Conservation (phyloP, 208 protist species). For the Leishmania tarentolae region DNA sequence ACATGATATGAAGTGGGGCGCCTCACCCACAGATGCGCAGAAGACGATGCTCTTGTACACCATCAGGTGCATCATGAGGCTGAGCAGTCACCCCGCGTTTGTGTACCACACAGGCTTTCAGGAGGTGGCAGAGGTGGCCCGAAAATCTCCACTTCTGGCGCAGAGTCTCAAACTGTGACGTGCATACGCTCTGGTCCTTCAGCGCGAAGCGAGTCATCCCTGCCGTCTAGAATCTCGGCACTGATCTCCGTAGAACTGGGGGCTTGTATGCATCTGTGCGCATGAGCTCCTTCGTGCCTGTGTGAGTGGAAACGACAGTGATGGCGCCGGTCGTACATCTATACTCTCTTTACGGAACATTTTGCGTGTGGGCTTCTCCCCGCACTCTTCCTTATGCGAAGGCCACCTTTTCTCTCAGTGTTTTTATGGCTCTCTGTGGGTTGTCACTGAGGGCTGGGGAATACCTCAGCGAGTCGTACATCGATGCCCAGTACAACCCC, state of each 20-base stretch:
- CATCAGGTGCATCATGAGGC: conserved; percentile 44
- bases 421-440: not conserved
- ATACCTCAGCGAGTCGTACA: not conserved
- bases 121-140: conserved; percentile 33
- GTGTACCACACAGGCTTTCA: conserved; percentile 45
- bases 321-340: not conserved
- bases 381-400: not conserved
- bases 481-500: not conserved
- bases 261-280: no score
- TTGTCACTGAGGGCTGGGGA: not conserved
- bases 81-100: conserved; percentile 36
- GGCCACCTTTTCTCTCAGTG: not conserved
- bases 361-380: not conserved
- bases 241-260: not conserved
- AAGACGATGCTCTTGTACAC: conserved; percentile 36
- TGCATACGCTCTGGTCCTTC: not conserved
- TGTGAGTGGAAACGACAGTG: not conserved
- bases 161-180: conserved; percentile 30
- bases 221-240: not conserved
- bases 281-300: not conserved
- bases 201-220: not conserved
- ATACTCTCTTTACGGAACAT: not conserved
- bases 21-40: conserved; percentile 33
- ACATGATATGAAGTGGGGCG: conserved; percentile 33
- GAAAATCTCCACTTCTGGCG: conserved; percentile 20